Base-by-base conservation (phyloP, 495 filamentous ascomycete species). In the Neurospora sp. region DNA sequence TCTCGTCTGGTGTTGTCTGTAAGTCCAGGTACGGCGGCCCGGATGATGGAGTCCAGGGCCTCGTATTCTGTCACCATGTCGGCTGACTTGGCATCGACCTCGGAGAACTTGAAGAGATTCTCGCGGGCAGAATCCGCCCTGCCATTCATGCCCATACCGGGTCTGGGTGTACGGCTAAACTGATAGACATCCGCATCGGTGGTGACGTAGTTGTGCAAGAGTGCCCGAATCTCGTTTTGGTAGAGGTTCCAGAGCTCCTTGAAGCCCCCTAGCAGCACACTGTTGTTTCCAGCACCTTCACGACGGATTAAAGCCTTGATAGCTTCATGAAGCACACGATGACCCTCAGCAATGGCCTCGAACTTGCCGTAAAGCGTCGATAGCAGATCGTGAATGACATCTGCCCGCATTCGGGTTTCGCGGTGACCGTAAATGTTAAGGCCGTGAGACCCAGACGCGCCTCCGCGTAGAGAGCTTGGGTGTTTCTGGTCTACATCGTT, bases 281-380 rank as follows among this genome's bases (percentile, higher is more conserved):
- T 83, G 69, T 85, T 87, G 69, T 83, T 85, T 27, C 86, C 85
- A n/a, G 84, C 83, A 14, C 92, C 85, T 73, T 97, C 92, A 45
- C 95, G 89, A 73, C 90, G 89, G 42, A 93, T 86, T 75, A 98
- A 93, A 1, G 89, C 92, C 53, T 88, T 89, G 74, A 97, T 88
- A 61, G 95, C 90, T 80, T 99, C 96, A 79, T 98, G 94, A 69
- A 98, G 87, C 3, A 97, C 92, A 69, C 96, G 91, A 77, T 99
- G 96, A 16, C 96, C 91, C 81, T 99, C 96, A 16, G 94, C 94
- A 74, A 99, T 97, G 18, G 96, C 90, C 79, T 98, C 96, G 77
- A 99, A 97, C 75, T 97, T 97, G 18, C 94, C 93, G 81, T 97
- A 99, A 0, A 99, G 82, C 2, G 94, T 95, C 89, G 89, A 94